Percentiles rank a stretch among this genome's conserved stretches.
phyloP scores from a whole-genome alignment of 345 rosid genomes.

The Laguncularia racemosa region DNA sequence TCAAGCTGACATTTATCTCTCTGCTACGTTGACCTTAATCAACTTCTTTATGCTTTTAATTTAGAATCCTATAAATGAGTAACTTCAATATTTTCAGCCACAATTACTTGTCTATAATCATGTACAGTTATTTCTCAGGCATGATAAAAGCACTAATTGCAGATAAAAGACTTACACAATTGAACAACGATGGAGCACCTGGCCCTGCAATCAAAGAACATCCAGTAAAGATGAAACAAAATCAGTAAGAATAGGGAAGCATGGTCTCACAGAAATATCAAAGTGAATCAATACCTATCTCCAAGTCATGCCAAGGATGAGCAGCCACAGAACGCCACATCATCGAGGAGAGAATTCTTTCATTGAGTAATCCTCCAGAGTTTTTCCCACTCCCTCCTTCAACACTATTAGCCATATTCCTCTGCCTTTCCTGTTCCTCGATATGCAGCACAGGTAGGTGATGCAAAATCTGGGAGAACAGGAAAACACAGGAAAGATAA shows the following conservation, averaged over 20 bases:
- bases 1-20: neutral
- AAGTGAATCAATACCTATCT: constrained; percentile 46
- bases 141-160: neutral
- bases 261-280: neutral
- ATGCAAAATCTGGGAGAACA: neutral
- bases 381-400: constrained; percentile 23
- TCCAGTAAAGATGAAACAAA: constrained; percentile 4
- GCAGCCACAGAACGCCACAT: constrained; percentile 72
- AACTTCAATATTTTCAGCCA: too few relatives aligned
- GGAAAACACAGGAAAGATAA: constrained; percentile 4
- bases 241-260: neutral
- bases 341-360: constrained; percentile 76
- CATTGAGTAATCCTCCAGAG: constrained; percentile 39
- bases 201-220: constrained; percentile 63
- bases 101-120: too few relatives aligned
- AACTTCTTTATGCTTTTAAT: too few relatives aligned
- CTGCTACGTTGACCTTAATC: too few relatives aligned
- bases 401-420: constrained; percentile 7
- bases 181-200: constrained; percentile 77
- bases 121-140: too few relatives aligned
- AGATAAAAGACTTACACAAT: constrained; percentile 53
- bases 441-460: too few relatives aligned
- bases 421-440: too few relatives aligned
- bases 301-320: constrained; percentile 96
- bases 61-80: too few relatives aligned